Base-by-base conservation (phyloP, 1,284 basidiomycete species). In the Sporisorium reilianum region DNA sequence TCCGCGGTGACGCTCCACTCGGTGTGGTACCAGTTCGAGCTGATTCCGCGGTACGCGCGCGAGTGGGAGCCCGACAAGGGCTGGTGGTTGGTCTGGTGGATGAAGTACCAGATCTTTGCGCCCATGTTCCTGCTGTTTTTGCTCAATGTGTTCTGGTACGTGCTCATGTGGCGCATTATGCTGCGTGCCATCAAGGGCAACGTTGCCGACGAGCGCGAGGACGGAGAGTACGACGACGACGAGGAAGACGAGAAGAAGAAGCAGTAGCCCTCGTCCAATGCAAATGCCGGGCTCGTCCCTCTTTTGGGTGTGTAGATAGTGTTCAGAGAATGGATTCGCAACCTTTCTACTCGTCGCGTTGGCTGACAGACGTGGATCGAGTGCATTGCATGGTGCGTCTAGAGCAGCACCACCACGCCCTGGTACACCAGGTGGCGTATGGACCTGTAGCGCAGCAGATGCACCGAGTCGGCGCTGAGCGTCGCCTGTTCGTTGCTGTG, bases 1-100 rank as follows among this genome's bases (percentile, higher is more conserved):
- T 98, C 97, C 85, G 85, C 96, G 44, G 86, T 88, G 54, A 97
- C 99, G 23, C 88, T 99, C 28, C 92, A 89, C 87, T 95, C 93
- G 1, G 92, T 97, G 1, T 95, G 91, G 90, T 87, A 84, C 34
- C 89, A 99, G 81, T 94, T 90, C 69, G 89, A 92, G 60, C 86
- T 92, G 16, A 88, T 94, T 64, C 93, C 93, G 18, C 69, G 49
- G 38, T 59, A 80, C 50, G 73, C 82, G 1, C 62, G 71, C 22
- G 67, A 77, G 22, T 84, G 80, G 72, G 60, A 77, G 36, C 82
- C 82, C 5, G 76, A 61, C 14, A 66, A 79, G 46, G 82, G 82
- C 2, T 77, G 75, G 75, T 84, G 82, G 82, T 62, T 84, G 30
- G 80, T 79, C 2, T 55, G 54, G 51, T 83, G 81, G 82, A 83